Base-by-base conservation (phyloP, 129 eudicot genomes). In the Escallonia herrerae region DNA sequence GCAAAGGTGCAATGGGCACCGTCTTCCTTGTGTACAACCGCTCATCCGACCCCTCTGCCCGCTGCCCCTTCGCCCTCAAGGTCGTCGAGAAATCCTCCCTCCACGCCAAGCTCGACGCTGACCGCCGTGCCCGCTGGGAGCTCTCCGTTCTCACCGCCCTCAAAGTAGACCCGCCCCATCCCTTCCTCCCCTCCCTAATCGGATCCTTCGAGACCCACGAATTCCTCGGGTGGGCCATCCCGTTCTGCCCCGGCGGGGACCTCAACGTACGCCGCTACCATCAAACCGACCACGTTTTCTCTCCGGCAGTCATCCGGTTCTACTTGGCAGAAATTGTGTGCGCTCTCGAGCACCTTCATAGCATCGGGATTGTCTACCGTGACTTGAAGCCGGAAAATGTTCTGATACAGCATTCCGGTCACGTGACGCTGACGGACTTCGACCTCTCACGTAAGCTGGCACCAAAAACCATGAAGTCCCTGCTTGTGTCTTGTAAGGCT, bases 71-170 rank as follows among this genome's bases (percentile, higher is more conserved):
- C 58, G 98, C 98, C 58, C 89, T 91, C 74, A 91, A 91, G 66
- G 98, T 86, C 14, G 91, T 88, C 59, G 95, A 85, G 9, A 91
- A 85, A 67, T 62, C 65, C 42, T 65, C 69, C 40, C 58, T 60
- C 43, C 52, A 48, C 14, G 44, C 58, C 8, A 79, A 79, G 8
- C 58, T 56, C 52, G 80, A 79, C 78, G 76, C 88, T 60, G 80
- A 74, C 82, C 90, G 95, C 69, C 91, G 98, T 60, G 98, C 96
- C 41, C 91, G 89, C 47, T 82, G 93, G 96, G 98, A 91, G 47
- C 71, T 86, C 49, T 68, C 91, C 53, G 82, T 91, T 55, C 90
- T 91, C 58, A 60, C 71, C 47, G 58, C 69, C 33, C 66, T 82
- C 64, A 60, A 63, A n/a, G 33, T 22, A 22, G 38, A 64, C 12